Base-by-base conservation (phyloP, 257 asterid genomes). In the Primulina tabacum region DNA sequence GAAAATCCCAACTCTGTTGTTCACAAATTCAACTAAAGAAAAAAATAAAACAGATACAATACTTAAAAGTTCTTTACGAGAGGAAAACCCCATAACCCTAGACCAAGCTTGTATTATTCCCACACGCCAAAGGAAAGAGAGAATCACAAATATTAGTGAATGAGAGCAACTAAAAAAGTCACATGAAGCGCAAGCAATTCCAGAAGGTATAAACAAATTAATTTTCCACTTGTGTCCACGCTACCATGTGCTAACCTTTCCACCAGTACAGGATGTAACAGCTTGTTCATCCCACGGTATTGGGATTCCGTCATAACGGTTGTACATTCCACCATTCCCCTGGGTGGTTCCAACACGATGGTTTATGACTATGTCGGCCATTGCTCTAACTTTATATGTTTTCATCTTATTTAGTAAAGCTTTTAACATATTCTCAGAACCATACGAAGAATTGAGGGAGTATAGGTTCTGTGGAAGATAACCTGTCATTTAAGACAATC, bases 281-380 rank as follows among this genome's bases (percentile, higher is more conserved):
- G 99, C 99, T 64, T 7, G 88, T 79, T 93, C 97, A 71, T 89
- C 90, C 99, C 99, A 93, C 59, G 97, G 34, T 55, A 87, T 21
- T 58, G 95, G 92, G 68, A 93, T 89, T 82, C 97, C 99, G 78
- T 90, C 99, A 75, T 84, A 93, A 60, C 97, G 97, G 78, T 93
- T 93, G 81, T 87, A 93, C 89, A 69, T 83, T 77, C 97, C 96
- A 68, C 92, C 92, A 70, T 83, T 85, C 78, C 98, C 97, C 79
- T 79, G 67, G 8, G 92, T 83, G 71, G 99, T 93, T 52, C 99
- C 99, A 77, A 81, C 88, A 60, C 99, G 92, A 83, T 93, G 97
- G 68, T 93, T 93, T 82, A 93, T 87, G 77, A 93, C 97, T 68
- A 93, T 85, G 79, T 93, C 99, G 61, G 96, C 97, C 99, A 93